phyloP scores from a whole-genome alignment of 2,329 filamentous ascomycete species.

The Rachicladosporium sp. region DNA sequence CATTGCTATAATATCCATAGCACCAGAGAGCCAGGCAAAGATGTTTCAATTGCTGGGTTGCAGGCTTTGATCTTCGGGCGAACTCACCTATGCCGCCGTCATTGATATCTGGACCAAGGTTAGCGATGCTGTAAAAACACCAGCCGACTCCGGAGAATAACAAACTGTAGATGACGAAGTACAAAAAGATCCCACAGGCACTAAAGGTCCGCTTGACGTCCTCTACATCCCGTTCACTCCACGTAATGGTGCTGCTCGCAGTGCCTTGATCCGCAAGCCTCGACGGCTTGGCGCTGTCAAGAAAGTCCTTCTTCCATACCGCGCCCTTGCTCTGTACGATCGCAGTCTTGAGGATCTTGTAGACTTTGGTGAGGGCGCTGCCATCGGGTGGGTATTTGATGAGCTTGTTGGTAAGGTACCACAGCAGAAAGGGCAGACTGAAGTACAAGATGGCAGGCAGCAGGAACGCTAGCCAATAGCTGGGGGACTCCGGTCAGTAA shows the following conservation, averaged over 20 bases:
- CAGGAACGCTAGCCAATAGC: slow-evolving; percentile 51
- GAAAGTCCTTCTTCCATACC: slow-evolving; percentile 4
- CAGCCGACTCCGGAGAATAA: too few species aligned
- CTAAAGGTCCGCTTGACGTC: slow-evolving; percentile 52
- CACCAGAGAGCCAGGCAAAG: too few species aligned
- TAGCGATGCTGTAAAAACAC: too few species aligned
- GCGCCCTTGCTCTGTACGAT: slow-evolving; percentile 6
- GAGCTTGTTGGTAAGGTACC: slow-evolving; percentile 6
- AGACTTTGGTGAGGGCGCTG: slow-evolving; percentile 3
- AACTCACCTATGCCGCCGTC: too few species aligned
- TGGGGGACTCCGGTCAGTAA: too few species aligned
- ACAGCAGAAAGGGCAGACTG: slow-evolving; percentile 23
- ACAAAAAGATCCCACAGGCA: slow-evolving; percentile 52
- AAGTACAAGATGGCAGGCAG: slow-evolving; percentile 51
- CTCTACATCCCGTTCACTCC: slow-evolving; percentile 58
- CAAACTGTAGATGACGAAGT: slow-evolving; percentile 29
- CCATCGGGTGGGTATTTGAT: slow-evolving; percentile 3
- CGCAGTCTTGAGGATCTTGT: slow-evolving; percentile 6
- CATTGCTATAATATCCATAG: slow-evolving; percentile 15
- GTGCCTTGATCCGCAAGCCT: slow-evolving; percentile 11
- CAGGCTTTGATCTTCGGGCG: too few species aligned
- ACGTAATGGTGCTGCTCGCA: slow-evolving; percentile 25
- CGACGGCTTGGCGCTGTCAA: slow-evolving; percentile 12
- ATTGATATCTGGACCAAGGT: too few species aligned
- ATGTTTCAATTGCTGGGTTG: too few species aligned